Base-by-base conservation (phyloP, 2,329 filamentous ascomycete species). In the Chaetomium sp. region DNA sequence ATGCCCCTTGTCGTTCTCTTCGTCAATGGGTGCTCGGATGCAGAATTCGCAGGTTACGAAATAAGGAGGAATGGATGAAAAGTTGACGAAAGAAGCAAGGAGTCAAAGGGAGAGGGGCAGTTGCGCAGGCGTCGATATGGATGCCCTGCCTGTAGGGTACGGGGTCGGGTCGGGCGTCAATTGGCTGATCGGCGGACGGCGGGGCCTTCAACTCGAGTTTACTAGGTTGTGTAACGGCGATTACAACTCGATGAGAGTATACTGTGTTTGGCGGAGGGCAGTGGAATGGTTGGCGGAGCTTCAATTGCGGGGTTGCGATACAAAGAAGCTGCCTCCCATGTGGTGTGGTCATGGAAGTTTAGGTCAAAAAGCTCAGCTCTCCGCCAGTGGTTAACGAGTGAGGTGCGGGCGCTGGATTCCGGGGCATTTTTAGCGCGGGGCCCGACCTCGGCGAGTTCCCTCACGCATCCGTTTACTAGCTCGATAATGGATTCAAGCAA, bases 231-330 rank as follows among this genome's bases (percentile, higher is more conserved):
- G 58, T 63, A 49, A 65, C 66, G 58, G 62, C 42, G 60, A 64
- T 59, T 63, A 57, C 63, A 67, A 59, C 21, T 57, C 29, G 47
- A 51, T 8, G 13, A 3, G 57, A 23, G 53, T 42, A 33, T 13
- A 33, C n/a, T n/a, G n/a, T n/a, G n/a, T n/a, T n/a, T 62, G 49
- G 33, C 12, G 38, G 29, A 57, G 42, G 69, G 66, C 50, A 68
- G n/a, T n/a, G n/a, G 51, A 38, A 65, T 67, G 65, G 61, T 65
- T 63, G 65, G 61, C 57, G 64, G 66, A 69, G 68, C 62, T 42
- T 70, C 66, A 64, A 69, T 67, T 72, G 70, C 70, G 70, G 70
- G 70, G 70, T 72, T 63, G 66, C 56, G 54, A 64, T 67, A 69
- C 67, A 70, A 68, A 71, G 68, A 62, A 57, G 29, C 54, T 68